Evolutionary conservation across 805 yeast species (phyloP), one percentile per base, ranked within the genome.

Genomic region (Clavispora carvajalis): DNA sequence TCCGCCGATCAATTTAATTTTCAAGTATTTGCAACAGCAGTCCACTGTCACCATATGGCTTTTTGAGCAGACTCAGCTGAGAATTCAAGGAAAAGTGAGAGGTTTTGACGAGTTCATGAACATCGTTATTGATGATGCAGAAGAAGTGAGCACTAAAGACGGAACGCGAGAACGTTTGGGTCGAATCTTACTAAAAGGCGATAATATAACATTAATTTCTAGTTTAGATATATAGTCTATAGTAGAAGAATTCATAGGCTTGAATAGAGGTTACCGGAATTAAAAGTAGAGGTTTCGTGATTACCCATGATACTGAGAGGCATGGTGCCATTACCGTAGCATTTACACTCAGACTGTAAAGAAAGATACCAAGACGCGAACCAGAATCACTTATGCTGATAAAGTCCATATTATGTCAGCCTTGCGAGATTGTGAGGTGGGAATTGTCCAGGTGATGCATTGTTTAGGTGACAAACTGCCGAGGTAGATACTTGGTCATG

Each of bases 31-130:
- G 47, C 96, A 90, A 60, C 85, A 85, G 52, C 91, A 86, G 52
- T 68, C 85, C 1, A 65, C 70, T 15, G 97, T 93, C 24, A 77
- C 82, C 7, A 78, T 93, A 25, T 91, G 97, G 97, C 69, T 93
- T 9, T 89, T 74, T 50, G 98, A 93, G 55, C 96, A 93, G 60
- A 75, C 81, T 0, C 80, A 79, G 16, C 71, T 74, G 49, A 72
- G 95, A 48, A 76, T 91, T 22, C 85, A 84, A 51, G 99, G 99
- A 1, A 77, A 74, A 45, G 81, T 93, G 22, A 72, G 82, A 45
- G 99, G 99, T 1, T 91, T 95, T 62, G 99, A 93, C 62, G 99
- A 95, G 66, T 91, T 90, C 56, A 95, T 93, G 99, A 93, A 93
- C 58, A 65, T 77, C 9, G 81, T 77, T 16, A 48, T 77, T 11